phyloP scores from a whole-genome alignment of 2,329 filamentous ascomycete species.

The Verticillium zaregamsianum region DNA sequence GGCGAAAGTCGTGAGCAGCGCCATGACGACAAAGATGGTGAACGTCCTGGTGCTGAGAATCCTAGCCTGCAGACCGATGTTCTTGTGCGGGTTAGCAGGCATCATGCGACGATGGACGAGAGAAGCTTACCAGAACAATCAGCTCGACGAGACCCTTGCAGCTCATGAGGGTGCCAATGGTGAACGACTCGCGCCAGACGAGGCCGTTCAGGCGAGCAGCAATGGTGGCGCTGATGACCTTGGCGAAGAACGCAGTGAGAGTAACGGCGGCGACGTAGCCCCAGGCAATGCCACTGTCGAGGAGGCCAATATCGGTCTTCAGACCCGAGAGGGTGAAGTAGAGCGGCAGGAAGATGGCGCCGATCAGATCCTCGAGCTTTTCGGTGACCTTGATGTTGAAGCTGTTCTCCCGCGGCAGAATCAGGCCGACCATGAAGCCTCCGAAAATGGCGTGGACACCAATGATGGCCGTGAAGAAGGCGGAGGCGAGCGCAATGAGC shows the following conservation, averaged over 20 bases:
- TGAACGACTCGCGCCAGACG: conserved; percentile 76
- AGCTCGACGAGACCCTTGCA: conserved; percentile 84
- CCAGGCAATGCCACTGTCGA: conserved; percentile 74
- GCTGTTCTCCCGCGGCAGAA: conserved; percentile 84
- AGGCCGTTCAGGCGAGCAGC: conserved; percentile 67
- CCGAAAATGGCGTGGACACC: conserved; percentile 94
- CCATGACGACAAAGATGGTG: conserved; percentile 83
- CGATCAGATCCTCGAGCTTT: conserved; percentile 89
- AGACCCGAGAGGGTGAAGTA: conserved; percentile 82
- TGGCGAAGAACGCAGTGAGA: conserved; percentile 68
- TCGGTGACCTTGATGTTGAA: conserved; percentile 89
- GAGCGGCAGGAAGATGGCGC: conserved; percentile 76
- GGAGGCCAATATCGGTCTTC: conserved; percentile 71
- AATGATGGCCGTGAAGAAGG: conserved; percentile 86
- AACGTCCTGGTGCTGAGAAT: conserved; percentile 71
- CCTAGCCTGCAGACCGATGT: conserved; percentile 67
- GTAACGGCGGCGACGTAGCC: conserved; percentile 80
- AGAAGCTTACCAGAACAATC: conserved; percentile 55
- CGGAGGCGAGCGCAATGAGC: conserved; percentile 70
- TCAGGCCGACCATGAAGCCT: conserved; percentile 81
- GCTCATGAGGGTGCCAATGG: conserved; percentile 80
- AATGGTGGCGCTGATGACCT: conserved; percentile 70
- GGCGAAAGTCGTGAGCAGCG: conserved; percentile 69
- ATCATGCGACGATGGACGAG: conserved; percentile 36
- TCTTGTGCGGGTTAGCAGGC: conserved; percentile 20